These are phyloP conservation scores for Salicornia ramosissima DNA, from an alignment of 148 eudicot species.

Conservation along the genomic window DNA sequence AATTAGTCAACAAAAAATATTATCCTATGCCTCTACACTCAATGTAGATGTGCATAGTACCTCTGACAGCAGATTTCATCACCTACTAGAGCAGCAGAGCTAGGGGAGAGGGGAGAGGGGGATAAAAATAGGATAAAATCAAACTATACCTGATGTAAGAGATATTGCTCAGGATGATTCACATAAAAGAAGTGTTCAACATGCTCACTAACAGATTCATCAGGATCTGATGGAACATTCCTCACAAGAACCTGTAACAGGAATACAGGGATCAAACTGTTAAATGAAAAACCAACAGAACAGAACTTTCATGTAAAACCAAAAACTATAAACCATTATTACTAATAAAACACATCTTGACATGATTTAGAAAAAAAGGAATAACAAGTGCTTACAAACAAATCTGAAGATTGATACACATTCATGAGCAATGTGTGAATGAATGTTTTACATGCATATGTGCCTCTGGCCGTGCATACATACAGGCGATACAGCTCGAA, in stretches of 20 bases:
- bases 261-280: conserved; percentile 2
- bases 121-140: conserved; percentile 3
- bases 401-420: no score
- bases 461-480: no score
- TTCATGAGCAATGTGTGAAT: no score
- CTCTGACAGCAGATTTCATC: not conserved
- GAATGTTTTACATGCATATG: no score
- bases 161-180: conserved; percentile 88
- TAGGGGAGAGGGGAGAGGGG: no score
- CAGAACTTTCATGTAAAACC: not conserved
- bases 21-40: no score
- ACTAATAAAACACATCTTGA: not conserved
- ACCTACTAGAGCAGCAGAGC: not conserved
- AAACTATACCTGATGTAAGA: conserved; percentile 71
- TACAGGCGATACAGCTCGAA: no score
- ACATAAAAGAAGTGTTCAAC: conserved; percentile 96
- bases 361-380: not conserved
- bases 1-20: not conserved
- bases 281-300: conserved; percentile 1
- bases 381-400: not conserved
- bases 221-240: conserved; percentile 91
- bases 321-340: not conserved
- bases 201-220: conserved; percentile 92
- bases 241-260: conserved; percentile 81
- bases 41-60: not conserved